These are phyloP conservation scores for Hortaea werneckii DNA, from an alignment of 2,329 filamentous ascomycete species.

Conservation along the genomic window DNA sequence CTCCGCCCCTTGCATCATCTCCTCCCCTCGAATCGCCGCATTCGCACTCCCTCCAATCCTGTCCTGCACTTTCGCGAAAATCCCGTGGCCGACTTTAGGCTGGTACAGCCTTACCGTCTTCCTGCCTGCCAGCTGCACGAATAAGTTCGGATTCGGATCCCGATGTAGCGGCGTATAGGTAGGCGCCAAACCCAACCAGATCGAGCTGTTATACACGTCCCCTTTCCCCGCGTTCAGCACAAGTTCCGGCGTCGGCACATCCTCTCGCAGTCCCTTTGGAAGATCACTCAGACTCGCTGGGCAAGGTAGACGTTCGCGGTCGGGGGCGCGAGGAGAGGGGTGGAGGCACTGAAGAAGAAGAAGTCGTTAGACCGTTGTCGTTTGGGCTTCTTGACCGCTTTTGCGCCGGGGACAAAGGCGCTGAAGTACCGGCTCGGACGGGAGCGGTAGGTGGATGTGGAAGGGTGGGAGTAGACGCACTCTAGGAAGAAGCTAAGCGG, in stretches of 20 bases:
- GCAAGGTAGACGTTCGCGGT: conserved; percentile 64
- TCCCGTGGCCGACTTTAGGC: conserved; percentile 49
- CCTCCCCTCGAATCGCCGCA: conserved; percentile 57
- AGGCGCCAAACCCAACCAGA: conserved; percentile 81
- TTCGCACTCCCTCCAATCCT: conserved; percentile 28
- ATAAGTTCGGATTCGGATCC: conserved; percentile 90
- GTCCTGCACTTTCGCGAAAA: conserved; percentile 50
- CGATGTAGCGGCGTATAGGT: conserved; percentile 86
- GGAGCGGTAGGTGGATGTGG: conserved; percentile 10
- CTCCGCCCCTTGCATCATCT: conserved; percentile 86
- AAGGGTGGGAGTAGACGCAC: conserved; percentile 28
- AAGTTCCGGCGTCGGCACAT: conserved; percentile 58
- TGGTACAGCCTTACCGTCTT: conserved; percentile 66
- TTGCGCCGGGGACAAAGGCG: conserved; percentile 17
- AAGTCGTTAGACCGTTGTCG: conserved; percentile 15
- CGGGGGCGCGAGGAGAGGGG: conserved; percentile 10
- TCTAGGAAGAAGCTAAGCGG: conserved; percentile 56
- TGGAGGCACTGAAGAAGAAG: conserved; percentile 25
- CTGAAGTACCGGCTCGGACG: conserved; percentile 18
- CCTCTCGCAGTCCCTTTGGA: conserved; percentile 49
- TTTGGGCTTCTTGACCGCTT: conserved; percentile 12
- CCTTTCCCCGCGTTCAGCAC: conserved; percentile 57
- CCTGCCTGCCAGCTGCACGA: conserved; percentile 65
- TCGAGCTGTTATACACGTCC: conserved; percentile 74
- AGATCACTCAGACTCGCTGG: conserved; percentile 65